Evolutionary conservation across 306 rosid genomes (phyloP), one percentile per base, ranked within the genome.

Genomic region (Chamaecrista fasciculata): DNA sequence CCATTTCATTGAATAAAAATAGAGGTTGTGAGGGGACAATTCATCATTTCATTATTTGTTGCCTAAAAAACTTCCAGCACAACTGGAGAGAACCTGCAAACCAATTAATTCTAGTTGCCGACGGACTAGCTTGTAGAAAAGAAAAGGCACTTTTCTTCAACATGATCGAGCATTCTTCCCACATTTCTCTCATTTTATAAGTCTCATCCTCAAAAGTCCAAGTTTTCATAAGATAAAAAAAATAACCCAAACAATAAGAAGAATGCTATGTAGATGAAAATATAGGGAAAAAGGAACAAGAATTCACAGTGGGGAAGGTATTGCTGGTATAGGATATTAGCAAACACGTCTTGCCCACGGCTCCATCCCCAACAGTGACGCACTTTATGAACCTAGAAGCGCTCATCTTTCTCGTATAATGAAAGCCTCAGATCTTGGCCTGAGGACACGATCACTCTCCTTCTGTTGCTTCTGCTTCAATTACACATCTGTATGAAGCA

Each of bases 341-440:
- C 86, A 95, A 89, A 82, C 97, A 95, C 24, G 99, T 95, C 81
- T 95, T 95, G 52, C 99, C 99, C 69, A 95, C 99, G 75, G 97
- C 99, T 70, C 99, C 99, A 64, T 95, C 99, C 10, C 99, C 97
- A 72, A 95, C 99, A 26, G 99, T 95, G 59, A 95, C 99, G 74
- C 97, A 95, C 90, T 95, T 95, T 76, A 95, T 91, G 92, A 95
- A 95, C 93, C 95, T 91, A 53, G 99, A 91, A 66, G 99, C 97
- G 79, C 97, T 91, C 99, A 95, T 94, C 59, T 82, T 53, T 71
- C 34, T 52, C 10, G 50, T 12, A 43, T 44, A 65, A 67, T 44
- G 36, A 80, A 79, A 70, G 82, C 96, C 93, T 76, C 95, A 84
- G 92, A 91, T 87, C 96, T 87, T 87, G 80, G 85, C 92, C 95